Conservation (phyloP, 441 rosid species). For the Lepidium campestre region DNA sequence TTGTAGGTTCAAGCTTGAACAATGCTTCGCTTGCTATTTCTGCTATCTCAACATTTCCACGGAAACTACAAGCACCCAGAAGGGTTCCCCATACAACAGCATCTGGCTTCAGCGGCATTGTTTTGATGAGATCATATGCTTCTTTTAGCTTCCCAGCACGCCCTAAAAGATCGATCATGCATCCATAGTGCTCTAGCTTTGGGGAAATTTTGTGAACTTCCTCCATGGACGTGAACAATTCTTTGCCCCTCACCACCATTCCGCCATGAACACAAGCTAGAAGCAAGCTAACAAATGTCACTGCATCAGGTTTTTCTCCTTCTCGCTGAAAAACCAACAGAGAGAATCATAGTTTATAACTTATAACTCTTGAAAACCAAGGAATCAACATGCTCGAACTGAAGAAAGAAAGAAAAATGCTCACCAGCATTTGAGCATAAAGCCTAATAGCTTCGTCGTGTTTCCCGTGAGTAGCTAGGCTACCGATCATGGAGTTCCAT, state of each 20-base stretch:
- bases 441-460: slow-evolving; percentile 46
- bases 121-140: slow-evolving; percentile 51
- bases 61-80: slow-evolving; percentile 75
- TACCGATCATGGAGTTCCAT: slow-evolving; percentile 84
- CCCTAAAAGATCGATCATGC: slow-evolving; percentile 83
- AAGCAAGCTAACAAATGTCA: slow-evolving; percentile 61
- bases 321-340: slow-evolving; percentile 21
- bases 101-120: slow-evolving; percentile 78
- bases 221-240: slow-evolving; percentile 55
- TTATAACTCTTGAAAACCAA: background rate
- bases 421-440: slow-evolving; percentile 64
- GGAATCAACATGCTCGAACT: background rate
- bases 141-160: slow-evolving; percentile 67
- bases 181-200: slow-evolving; percentile 76
- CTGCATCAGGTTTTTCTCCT: slow-evolving; percentile 48
- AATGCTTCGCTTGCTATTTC: slow-evolving; percentile 58
- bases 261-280: slow-evolving; percentile 77
- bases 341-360: background rate
- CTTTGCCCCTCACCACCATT: slow-evolving; percentile 40
- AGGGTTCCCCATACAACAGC: slow-evolving; percentile 60
- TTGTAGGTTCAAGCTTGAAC: slow-evolving; percentile 59
- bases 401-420: background rate
- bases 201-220: slow-evolving; percentile 35
- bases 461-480: slow-evolving; percentile 73
- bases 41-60: slow-evolving; percentile 52